phyloP scores from a whole-genome alignment of 805 yeast species.

The Candida anglica region DNA sequence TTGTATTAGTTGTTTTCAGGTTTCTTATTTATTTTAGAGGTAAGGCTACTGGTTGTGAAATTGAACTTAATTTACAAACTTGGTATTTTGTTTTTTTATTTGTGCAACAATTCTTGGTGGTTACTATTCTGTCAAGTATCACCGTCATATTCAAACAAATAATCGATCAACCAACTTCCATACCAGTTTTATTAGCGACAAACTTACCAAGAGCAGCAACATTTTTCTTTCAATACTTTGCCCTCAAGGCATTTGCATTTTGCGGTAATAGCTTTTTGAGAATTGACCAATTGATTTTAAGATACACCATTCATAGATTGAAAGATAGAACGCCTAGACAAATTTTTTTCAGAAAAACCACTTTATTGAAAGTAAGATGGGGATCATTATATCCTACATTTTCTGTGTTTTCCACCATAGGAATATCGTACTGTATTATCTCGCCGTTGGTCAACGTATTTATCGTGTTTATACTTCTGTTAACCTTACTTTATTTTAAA shows the following conservation, averaged over 20 bases:
- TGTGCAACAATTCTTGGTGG: slow-evolving; percentile 79
- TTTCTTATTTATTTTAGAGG: slow-evolving; percentile 53
- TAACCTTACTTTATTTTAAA: slow-evolving; percentile 62
- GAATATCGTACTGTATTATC: slow-evolving; percentile 71
- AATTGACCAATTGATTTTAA: slow-evolving; percentile 45
- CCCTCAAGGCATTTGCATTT: slow-evolving; percentile 71
- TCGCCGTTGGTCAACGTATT: slow-evolving; percentile 74
- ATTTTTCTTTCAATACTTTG: slow-evolving; percentile 75
- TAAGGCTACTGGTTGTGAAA: slow-evolving; percentile 53
- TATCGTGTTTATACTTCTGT: slow-evolving; percentile 50
- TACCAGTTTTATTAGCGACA: slow-evolving; percentile 67
- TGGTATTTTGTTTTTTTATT: slow-evolving; percentile 79
- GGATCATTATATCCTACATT: slow-evolving; percentile 76
- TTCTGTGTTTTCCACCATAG: slow-evolving; percentile 74
- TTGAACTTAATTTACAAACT: slow-evolving; percentile 67
- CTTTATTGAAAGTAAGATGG: slow-evolving; percentile 56
- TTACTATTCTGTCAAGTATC: slow-evolving; percentile 78
- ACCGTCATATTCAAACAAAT: slow-evolving; percentile 59
- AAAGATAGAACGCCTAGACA: slow-evolving; percentile 61
- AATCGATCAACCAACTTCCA: slow-evolving; percentile 65
- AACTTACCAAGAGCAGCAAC: slow-evolving; percentile 84
- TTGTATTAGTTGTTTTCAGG: slow-evolving; percentile 57
- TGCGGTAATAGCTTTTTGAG: slow-evolving; percentile 71
- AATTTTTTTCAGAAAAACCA: slow-evolving; percentile 41
- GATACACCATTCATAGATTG: slow-evolving; percentile 28